Conservation (phyloP, 164 flowering plant species). For the Malania oleifera region DNA sequence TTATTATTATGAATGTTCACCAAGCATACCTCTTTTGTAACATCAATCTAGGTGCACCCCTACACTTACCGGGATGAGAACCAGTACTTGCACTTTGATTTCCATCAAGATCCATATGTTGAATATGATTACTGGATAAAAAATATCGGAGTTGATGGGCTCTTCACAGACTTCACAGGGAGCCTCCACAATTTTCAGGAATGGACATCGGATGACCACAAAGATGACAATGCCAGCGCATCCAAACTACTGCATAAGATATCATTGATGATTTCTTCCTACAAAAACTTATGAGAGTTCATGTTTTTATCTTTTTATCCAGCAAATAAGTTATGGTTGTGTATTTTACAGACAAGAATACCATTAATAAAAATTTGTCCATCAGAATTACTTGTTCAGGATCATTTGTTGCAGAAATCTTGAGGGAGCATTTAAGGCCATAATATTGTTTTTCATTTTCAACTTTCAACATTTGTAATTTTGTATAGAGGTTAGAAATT, state of each 20-base stretch:
- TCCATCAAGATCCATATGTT: conserved; percentile 70
- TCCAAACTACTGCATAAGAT: conserved; percentile 46
- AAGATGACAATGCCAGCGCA: conserved; percentile 19
- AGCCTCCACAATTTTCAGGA: conserved; percentile 75
- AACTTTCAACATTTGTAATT: too few species aligned
- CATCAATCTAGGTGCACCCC: conserved; percentile 78
- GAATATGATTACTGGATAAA: conserved; percentile 89
- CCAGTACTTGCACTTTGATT: conserved; percentile 58
- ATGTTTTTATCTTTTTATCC: background rate
- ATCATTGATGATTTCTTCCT: conserved; percentile 25
- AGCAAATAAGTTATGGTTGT: background rate
- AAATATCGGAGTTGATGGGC: conserved; percentile 77
- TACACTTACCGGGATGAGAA: conserved; percentile 87
- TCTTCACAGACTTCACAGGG: conserved; percentile 94
- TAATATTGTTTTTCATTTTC: too few species aligned
- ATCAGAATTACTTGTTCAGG: background rate
- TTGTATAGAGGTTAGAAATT: too few species aligned
- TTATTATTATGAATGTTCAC: too few species aligned
- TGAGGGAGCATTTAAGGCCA: too few species aligned
- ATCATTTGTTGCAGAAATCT: too few species aligned
- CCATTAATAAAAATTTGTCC: background rate
- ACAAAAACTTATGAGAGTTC: conserved; percentile 11
- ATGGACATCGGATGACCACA: conserved; percentile 36
- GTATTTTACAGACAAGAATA: background rate
- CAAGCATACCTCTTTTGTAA: conserved; percentile 1